A percentile compares a stretch with the other conserved stretches of the same genome.
Evolutionary conservation across 2,329 filamentous ascomycete species (phyloP).

Genomic region (Neofusicoccum ribis): DNA sequence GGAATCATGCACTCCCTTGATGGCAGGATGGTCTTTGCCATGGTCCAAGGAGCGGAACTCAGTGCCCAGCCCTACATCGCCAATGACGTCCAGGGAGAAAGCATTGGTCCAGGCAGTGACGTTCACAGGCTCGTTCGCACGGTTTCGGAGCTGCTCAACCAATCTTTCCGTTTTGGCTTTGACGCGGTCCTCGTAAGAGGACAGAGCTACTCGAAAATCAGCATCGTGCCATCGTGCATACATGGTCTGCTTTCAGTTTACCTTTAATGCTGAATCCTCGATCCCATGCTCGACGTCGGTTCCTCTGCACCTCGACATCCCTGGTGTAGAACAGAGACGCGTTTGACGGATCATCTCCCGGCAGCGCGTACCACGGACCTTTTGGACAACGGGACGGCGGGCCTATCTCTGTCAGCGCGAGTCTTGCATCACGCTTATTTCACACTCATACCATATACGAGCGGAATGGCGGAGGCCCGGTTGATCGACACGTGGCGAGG

Average conservation of each 20-base stretch:
- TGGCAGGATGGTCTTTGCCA: constrained; percentile 31
- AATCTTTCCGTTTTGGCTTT: constrained; percentile 31
- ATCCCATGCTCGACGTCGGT: constrained; percentile 35
- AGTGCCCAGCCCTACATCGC: constrained; percentile 45
- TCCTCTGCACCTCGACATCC: constrained; percentile 31
- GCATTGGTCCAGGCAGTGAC: constrained; percentile 39
- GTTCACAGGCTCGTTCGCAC: constrained; percentile 25
- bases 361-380: constrained; percentile 15
- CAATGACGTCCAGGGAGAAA: constrained; percentile 53
- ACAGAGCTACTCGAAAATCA: constrained; percentile 24
- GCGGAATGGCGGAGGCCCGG: constrained; percentile 26
- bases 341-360: constrained; percentile 24
- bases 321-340: constrained; percentile 31
- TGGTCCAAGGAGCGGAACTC: constrained; percentile 40
- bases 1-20: constrained; percentile 37
- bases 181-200: constrained; percentile 33
- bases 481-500: constrained; percentile 30
- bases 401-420: constrained; percentile 32
- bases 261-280: constrained; percentile 32
- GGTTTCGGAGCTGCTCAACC: constrained; percentile 29
- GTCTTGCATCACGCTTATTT: constrained; percentile 30
- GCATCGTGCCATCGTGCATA: neutral
- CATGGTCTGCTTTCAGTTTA: neutral
- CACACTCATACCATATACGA: neutral
- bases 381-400: constrained; percentile 40